Conservation (phyloP, 2,329 filamentous ascomycete species). For the Blastomyces emzantsi region DNA sequence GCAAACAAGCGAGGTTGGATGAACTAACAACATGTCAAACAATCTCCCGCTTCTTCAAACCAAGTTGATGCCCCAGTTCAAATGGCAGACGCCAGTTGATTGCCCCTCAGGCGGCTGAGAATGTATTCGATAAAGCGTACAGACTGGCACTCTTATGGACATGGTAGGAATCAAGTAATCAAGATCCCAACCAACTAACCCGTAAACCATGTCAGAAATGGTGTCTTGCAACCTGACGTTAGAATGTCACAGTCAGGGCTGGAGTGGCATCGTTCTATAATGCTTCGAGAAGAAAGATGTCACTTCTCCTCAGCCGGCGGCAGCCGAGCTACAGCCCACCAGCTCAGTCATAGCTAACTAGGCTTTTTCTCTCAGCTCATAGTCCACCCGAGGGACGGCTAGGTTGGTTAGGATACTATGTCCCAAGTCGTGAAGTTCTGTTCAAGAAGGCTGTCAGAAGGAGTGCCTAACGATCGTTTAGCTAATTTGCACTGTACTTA, state of each 20-base stretch:
- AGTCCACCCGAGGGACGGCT: neutral
- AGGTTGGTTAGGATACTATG: neutral
- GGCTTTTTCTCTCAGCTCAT: neutral
- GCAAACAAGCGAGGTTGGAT: neutral
- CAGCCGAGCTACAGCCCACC: neutral
- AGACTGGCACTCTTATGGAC: neutral
- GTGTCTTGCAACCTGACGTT: neutral
- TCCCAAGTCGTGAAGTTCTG: neutral
- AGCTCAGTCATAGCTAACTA: neutral
- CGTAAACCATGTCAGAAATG: neutral
- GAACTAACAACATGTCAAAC: neutral
- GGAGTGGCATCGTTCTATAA: neutral
- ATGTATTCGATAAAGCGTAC: neutral
- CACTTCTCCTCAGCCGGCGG: neutral
- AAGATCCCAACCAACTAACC: neutral
- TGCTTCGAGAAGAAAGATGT: neutral
- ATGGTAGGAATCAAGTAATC: neutral
- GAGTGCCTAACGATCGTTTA: neutral
- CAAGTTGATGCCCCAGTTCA: neutral
- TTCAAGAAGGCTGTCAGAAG: neutral
- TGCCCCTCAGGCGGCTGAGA: neutral
- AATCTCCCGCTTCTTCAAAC: neutral
- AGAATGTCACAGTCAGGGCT: neutral
- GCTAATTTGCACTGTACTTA: neutral
- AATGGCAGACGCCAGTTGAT: neutral